Evolutionary conservation across 106 monocot genomes (phyloP).

Genomic region (Phalaenopsis equestris): DNA sequence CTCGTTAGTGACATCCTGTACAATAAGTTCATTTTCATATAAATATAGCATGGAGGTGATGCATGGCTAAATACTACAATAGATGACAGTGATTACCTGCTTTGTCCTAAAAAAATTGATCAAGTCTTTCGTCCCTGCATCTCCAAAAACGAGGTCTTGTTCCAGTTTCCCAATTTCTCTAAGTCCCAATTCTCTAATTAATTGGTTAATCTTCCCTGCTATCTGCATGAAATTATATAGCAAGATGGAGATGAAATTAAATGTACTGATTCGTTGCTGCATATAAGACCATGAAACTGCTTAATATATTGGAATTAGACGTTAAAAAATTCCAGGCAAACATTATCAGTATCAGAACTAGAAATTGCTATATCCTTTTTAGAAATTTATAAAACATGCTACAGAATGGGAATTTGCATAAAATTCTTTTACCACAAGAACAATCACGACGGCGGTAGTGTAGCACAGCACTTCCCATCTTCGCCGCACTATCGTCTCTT

Average conservation of each 20-base stretch:
- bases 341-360: background rate
- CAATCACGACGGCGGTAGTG: too few relatives aligned
- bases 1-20: constrained; percentile 41
- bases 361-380: background rate
- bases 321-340: background rate
- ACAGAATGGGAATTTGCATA: background rate
- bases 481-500: too few relatives aligned
- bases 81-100: constrained; percentile 31
- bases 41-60: background rate
- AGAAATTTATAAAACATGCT: background rate
- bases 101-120: constrained; percentile 78
- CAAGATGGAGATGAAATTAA: background rate
- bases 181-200: constrained; percentile 75
- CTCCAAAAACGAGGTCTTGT: constrained; percentile 95
- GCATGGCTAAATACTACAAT: background rate
- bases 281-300: background rate
- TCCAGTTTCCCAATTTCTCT: constrained; percentile 87
- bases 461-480: too few relatives aligned
- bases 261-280: background rate
- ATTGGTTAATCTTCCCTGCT: constrained; percentile 85
- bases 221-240: constrained; percentile 37
- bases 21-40: constrained; percentile 1
- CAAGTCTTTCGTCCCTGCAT: constrained; percentile 93
- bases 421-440: too few relatives aligned
- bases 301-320: background rate